phyloP scores from a whole-genome alignment of 1,284 basidiomycete genomes.

The Rhodotorula mucilaginosa region DNA sequence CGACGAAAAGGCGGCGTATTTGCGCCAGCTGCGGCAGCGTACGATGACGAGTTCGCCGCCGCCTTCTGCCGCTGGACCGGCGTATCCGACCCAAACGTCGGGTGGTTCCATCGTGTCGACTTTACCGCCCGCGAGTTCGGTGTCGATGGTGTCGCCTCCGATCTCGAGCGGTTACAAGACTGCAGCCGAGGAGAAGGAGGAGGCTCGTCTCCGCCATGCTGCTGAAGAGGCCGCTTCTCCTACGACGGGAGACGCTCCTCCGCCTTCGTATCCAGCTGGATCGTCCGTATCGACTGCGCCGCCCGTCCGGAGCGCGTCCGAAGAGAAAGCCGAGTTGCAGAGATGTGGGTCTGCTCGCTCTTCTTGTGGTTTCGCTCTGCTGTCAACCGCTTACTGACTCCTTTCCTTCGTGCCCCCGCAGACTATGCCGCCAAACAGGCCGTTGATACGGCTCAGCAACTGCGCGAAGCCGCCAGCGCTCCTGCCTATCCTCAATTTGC shows the following conservation, averaged over 20 bases:
- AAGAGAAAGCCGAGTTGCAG: conserved; percentile 23
- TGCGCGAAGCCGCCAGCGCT: conserved; percentile 29
- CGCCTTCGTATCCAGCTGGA: conserved; percentile 18
- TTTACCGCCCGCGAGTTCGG: background rate
- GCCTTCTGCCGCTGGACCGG: background rate
- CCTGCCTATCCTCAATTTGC: background rate
- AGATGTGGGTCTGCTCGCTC: background rate
- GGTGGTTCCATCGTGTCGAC: background rate
- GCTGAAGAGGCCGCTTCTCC: background rate
- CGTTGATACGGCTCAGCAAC: conserved; percentile 13
- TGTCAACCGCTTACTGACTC: background rate
- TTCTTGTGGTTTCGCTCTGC: background rate
- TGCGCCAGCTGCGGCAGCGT: conserved; percentile 23
- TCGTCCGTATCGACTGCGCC: background rate
- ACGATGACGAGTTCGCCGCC: background rate
- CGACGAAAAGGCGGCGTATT: conserved; percentile 31
- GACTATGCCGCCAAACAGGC: conserved; percentile 28
- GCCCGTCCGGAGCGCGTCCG: conserved; percentile 7
- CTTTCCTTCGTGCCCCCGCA: background rate
- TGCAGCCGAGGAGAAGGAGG: conserved; percentile 26
- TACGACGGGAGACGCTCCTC: background rate
- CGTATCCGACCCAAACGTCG: background rate
- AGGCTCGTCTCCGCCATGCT: conserved; percentile 9
- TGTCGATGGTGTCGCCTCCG: background rate
- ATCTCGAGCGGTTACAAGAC: conserved; percentile 8